These are phyloP conservation scores for Globisporangium takayamanum DNA, from an alignment of 352 stramenopile genomes.

Conservation along the genomic window DNA sequence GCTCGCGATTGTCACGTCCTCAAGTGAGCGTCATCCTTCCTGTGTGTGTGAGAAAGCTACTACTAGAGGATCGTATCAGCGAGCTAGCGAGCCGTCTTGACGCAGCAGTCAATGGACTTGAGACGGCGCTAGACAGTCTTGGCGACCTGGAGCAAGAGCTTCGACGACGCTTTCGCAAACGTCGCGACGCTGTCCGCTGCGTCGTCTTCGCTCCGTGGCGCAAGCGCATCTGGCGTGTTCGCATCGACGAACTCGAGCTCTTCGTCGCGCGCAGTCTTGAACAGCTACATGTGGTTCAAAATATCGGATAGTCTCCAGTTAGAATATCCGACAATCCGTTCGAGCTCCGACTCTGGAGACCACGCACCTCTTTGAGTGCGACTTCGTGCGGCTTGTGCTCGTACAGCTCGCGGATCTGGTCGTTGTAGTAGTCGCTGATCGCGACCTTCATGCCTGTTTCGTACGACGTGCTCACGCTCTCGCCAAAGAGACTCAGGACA, in stretches of 20 bases:
- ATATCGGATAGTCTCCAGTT: not conserved
- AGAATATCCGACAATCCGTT: not conserved
- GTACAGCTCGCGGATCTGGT: slow-evolving; percentile 86
- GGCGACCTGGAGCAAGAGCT: slow-evolving; percentile 46
- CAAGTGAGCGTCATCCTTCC: too few species aligned
- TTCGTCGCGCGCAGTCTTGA: slow-evolving; percentile 63
- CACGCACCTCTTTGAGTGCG: slow-evolving; percentile 59
- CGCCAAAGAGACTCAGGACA: slow-evolving; percentile 40
- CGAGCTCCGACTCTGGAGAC: not conserved
- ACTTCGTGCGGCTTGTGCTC: slow-evolving; percentile 42
- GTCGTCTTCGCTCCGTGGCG: slow-evolving; percentile 19
- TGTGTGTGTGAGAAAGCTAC: too few species aligned
- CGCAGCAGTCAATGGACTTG: too few species aligned
- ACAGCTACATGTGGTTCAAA: slow-evolving; percentile 30
- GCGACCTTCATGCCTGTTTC: slow-evolving; percentile 66
- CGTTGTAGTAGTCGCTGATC: slow-evolving; percentile 85
- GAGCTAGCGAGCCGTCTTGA: too few species aligned
- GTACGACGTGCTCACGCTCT: slow-evolving; percentile 60
- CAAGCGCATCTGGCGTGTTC: slow-evolving; percentile 39
- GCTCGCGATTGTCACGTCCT: too few species aligned
- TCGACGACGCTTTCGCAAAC: slow-evolving; percentile 52
- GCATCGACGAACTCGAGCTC: slow-evolving; percentile 68
- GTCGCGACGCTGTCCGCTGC: slow-evolving; percentile 33
- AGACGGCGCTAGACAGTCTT: slow-evolving; percentile 26
- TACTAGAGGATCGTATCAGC: too few species aligned